Percentiles rank a stretch among this genome's conserved stretches.
These are phyloP conservation scores for Aspergillus diversus DNA, from an alignment of 495 filamentous ascomycete species.

Conservation along the genomic window DNA sequence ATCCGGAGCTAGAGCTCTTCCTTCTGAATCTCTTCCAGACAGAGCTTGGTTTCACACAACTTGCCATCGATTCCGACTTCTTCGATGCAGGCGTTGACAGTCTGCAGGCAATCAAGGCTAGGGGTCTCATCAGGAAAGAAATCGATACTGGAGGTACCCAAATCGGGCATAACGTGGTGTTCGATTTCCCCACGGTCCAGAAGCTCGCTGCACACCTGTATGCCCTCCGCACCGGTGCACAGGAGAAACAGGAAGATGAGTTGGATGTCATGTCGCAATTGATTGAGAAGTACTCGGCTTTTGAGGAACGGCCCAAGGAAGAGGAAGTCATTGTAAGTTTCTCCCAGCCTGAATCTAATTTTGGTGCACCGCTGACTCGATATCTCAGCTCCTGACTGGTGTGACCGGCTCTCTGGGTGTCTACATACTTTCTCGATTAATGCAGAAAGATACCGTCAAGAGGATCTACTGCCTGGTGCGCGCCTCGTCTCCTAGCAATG, in stretches of 20 bases:
- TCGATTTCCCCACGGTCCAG: slow-evolving; percentile 45
- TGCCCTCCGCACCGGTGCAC: slow-evolving; percentile 28
- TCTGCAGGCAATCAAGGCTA: slow-evolving; percentile 54
- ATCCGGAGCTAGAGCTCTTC: slow-evolving; percentile 29
- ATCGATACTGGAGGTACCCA: slow-evolving; percentile 37
- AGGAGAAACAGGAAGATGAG: slow-evolving; percentile 34
- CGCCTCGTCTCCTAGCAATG: slow-evolving; percentile 40
- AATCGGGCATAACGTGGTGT: slow-evolving; percentile 49
- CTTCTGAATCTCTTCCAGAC: slow-evolving; percentile 30
- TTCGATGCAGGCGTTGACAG: slow-evolving; percentile 59
- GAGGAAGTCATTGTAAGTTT: slow-evolving; percentile 21
- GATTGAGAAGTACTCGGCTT: slow-evolving; percentile 41
- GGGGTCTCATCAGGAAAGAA: slow-evolving; percentile 41
- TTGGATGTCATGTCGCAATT: slow-evolving; percentile 33
- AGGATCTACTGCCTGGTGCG: slow-evolving; percentile 64
- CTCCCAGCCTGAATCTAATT: too few relatives aligned
- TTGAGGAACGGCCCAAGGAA: slow-evolving; percentile 14
- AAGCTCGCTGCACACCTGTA: slow-evolving; percentile 36
- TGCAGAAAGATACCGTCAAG: slow-evolving; percentile 31
- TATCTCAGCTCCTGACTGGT: slow-evolving; percentile 52
- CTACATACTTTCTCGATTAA: slow-evolving; percentile 55
- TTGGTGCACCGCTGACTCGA: slow-evolving; percentile 15
- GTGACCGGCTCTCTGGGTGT: slow-evolving; percentile 65
- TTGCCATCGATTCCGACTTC: slow-evolving; percentile 43
- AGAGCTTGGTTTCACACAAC: slow-evolving; percentile 28